Evolutionary conservation across 257 asterid species (phyloP).

Genomic region (Solanum piurae): DNA sequence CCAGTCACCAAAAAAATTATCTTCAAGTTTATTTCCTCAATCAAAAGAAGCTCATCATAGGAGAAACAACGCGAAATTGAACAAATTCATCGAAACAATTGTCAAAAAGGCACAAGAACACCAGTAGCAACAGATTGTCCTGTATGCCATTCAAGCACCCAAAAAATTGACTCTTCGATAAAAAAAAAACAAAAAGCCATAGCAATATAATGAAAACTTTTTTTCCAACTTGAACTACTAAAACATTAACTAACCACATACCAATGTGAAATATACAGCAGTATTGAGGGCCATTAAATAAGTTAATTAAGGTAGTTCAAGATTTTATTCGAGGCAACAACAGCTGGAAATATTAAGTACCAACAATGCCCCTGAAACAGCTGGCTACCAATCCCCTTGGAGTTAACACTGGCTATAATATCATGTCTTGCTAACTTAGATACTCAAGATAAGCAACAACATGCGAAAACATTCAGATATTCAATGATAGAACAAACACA

Average conservation of each 20-base stretch:
- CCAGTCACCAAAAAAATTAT: background rate
- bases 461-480: no score
- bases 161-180: no score
- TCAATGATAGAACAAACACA: no score
- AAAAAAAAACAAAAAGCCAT: no score
- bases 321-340: background rate
- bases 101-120: background rate
- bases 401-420: no score
- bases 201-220: no score
- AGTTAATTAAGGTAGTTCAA: background rate
- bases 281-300: background rate
- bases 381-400: no score
- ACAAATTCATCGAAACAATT: background rate
- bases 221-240: no score
- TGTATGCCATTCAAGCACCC: background rate
- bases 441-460: no score
- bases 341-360: background rate
- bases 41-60: background rate
- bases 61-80: background rate
- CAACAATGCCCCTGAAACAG: no score
- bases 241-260: background rate
- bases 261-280: background rate
- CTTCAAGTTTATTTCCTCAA: background rate
- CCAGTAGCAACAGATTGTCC: background rate
- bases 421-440: no score